Percentiles rank a stretch among this genome's conserved stretches.
These are phyloP conservation scores for Lyophyllum decastes DNA, from an alignment of 768 basidiomycete species.

Conservation along the genomic window DNA sequence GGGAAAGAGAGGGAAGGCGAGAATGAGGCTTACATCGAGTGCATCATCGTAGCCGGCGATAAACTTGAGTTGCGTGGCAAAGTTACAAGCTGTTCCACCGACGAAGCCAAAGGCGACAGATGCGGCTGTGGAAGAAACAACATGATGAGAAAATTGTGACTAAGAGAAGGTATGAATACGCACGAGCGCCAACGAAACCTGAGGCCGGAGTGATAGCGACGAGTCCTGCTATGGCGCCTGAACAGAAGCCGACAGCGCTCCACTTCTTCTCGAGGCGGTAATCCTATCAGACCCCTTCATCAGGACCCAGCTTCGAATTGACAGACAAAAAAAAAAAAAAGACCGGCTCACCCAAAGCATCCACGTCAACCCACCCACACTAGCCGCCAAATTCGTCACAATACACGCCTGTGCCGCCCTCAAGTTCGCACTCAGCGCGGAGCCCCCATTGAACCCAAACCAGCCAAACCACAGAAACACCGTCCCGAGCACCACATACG, in stretches of 20 bases:
- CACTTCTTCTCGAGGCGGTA: conserved; percentile 92
- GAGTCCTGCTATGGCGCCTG: conserved; percentile 88
- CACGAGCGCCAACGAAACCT: conserved; percentile 78
- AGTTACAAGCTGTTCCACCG: conserved; percentile 86
- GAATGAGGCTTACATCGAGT: conserved; percentile 56
- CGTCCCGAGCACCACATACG: conserved; percentile 92
- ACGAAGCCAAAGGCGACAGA: conserved; percentile 84
- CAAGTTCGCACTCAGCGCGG: conserved; percentile 85
- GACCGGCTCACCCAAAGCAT: conserved; percentile 72
- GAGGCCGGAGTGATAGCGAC: conserved; percentile 90
- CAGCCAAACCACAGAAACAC: conserved; percentile 94
- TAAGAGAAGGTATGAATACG: conserved; percentile 23
- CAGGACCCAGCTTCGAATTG: not conserved
- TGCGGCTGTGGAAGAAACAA: conserved; percentile 51
- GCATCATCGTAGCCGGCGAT: conserved; percentile 75
- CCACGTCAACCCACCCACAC: conserved; percentile 88
- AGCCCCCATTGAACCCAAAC: conserved; percentile 96
- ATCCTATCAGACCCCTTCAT: conserved; percentile 49
- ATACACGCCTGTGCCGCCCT: conserved; percentile 88
- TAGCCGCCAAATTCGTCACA: conserved; percentile 90
- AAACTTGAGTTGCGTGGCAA: conserved; percentile 95
- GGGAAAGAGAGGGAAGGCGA: not conserved
- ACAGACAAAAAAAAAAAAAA: not conserved
- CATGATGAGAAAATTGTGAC: not conserved
- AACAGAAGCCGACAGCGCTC: conserved; percentile 94